phyloP scores from a whole-genome alignment of 805 yeast genomes.

The Brettanomyces nanus region DNA sequence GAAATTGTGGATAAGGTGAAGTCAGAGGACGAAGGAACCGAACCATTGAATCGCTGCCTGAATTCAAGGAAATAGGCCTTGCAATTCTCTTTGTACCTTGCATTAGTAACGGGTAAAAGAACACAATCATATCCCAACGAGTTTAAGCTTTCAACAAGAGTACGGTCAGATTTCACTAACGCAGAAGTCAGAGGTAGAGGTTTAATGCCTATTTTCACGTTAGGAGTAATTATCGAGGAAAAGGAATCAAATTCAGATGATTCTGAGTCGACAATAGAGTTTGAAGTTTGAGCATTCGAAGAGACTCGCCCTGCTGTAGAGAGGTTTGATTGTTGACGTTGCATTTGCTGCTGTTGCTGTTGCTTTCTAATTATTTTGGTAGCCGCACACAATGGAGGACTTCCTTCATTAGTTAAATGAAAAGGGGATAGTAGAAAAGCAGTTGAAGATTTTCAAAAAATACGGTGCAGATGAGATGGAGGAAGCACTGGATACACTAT shows the following conservation, averaged over 20 bases:
- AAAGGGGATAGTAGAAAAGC: too few relatives aligned
- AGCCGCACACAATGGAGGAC: not conserved
- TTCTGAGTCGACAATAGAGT: not conserved
- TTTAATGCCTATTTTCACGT: slow-evolving; percentile 33
- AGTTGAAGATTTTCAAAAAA: too few relatives aligned
- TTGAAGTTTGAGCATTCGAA: not conserved
- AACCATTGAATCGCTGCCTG: slow-evolving; percentile 8
- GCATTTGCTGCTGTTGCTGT: not conserved
- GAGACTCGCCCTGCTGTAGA: not conserved
- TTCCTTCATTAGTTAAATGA: not conserved
- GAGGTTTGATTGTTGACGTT: not conserved
- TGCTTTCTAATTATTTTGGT: not conserved
- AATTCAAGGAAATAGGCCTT: slow-evolving; percentile 29
- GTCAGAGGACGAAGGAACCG: not conserved
- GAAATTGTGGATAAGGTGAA: too few relatives aligned
- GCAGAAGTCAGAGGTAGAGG: slow-evolving; percentile 30
- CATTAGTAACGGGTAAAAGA: slow-evolving; percentile 47
- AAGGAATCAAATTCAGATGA: slow-evolving; percentile 5
- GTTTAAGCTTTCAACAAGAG: slow-evolving; percentile 19
- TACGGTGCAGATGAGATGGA: too few relatives aligned
- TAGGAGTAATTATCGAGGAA: slow-evolving; percentile 5
- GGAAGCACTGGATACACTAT: too few relatives aligned
- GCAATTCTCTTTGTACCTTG: slow-evolving; percentile 37
- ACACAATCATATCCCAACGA: slow-evolving; percentile 42
- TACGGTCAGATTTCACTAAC: slow-evolving; percentile 22